Conservation (phyloP, 2,329 filamentous ascomycete species). For the Colletotrichum lindemuthianum region DNA sequence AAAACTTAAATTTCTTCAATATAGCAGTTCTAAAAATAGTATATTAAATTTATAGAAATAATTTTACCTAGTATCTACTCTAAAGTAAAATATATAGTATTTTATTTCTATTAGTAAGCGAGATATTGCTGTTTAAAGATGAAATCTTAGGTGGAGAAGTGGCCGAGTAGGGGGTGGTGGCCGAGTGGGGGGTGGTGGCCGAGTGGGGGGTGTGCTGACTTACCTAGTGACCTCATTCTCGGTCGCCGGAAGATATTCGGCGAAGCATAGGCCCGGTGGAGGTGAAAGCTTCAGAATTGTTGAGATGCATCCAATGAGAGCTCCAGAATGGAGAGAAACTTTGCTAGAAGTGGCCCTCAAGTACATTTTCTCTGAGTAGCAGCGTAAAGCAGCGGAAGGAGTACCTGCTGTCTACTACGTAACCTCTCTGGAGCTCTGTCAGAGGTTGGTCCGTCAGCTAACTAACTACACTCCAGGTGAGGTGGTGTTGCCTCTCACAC, state of each 20-base stretch:
- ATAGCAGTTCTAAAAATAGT: too few relatives aligned
- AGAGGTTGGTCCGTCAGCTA: neutral
- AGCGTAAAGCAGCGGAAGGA: neutral
- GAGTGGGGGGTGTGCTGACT: too few relatives aligned
- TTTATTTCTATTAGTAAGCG: too few relatives aligned
- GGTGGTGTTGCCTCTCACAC: constrained; percentile 23
- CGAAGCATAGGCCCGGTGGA: neutral
- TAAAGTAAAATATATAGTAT: too few relatives aligned
- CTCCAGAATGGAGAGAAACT: constrained; percentile 2
- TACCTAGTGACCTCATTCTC: neutral
- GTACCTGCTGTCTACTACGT: neutral
- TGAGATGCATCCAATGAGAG: constrained; percentile 11
- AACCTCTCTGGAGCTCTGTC: constrained; percentile 10
- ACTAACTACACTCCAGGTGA: neutral
- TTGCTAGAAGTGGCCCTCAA: neutral
- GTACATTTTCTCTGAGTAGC: neutral
- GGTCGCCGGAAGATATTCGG: constrained; percentile 23
- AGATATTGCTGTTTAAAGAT: too few relatives aligned
- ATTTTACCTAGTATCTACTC: too few relatives aligned
- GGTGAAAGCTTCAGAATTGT: constrained; percentile 3
- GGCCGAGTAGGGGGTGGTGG: too few relatives aligned
- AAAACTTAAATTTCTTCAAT: too few relatives aligned
- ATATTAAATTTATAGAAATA: too few relatives aligned
- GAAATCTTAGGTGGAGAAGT: too few relatives aligned
- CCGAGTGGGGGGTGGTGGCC: too few relatives aligned